phyloP scores from a whole-genome alignment of 2,329 filamentous ascomycete species.

The Bipolaris zeicola region DNA sequence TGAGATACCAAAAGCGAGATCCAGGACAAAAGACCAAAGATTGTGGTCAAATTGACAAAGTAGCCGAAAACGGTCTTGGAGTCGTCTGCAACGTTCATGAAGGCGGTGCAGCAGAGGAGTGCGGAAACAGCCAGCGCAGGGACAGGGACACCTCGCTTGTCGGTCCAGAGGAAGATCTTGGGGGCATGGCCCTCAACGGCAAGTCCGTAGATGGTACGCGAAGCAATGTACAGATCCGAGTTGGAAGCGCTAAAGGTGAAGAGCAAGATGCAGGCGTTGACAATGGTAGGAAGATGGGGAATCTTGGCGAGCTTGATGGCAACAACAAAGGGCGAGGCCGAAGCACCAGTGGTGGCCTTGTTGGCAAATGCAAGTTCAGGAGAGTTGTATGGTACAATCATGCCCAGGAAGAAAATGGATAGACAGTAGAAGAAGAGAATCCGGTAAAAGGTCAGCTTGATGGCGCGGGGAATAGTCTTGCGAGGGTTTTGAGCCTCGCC shows the following conservation, averaged over 20 bases:
- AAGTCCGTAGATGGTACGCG: slow-evolving; percentile 74
- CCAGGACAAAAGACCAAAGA: slow-evolving; percentile 54
- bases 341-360: slow-evolving; percentile 54
- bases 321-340: slow-evolving; percentile 75
- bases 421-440: slow-evolving; percentile 81
- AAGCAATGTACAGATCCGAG: slow-evolving; percentile 77
- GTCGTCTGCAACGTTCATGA: slow-evolving; percentile 56
- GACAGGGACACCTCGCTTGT: slow-evolving; percentile 73
- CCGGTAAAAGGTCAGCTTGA: slow-evolving; percentile 80
- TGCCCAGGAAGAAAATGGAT: slow-evolving; percentile 74
- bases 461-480: slow-evolving; percentile 75
- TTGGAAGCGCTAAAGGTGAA: slow-evolving; percentile 81
- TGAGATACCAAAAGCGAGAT: slow-evolving; percentile 57
- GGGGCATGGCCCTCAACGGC: slow-evolving; percentile 75
- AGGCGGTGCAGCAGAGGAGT: slow-evolving; percentile 69
- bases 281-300: slow-evolving; percentile 65
- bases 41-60: slow-evolving; percentile 55
- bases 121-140: slow-evolving; percentile 67
- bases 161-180: slow-evolving; percentile 71
- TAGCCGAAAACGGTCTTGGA: slow-evolving; percentile 54
- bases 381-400: slow-evolving; percentile 76
- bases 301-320: slow-evolving; percentile 71
- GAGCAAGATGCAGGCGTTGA: slow-evolving; percentile 75
- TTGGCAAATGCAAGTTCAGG: slow-evolving; percentile 64
- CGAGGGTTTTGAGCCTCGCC: slow-evolving; percentile 81